Evolutionary conservation across 768 basidiomycete genomes (phyloP), one percentile per base, ranked within the genome.

Genomic region (Auriscalpium orientale): DNA sequence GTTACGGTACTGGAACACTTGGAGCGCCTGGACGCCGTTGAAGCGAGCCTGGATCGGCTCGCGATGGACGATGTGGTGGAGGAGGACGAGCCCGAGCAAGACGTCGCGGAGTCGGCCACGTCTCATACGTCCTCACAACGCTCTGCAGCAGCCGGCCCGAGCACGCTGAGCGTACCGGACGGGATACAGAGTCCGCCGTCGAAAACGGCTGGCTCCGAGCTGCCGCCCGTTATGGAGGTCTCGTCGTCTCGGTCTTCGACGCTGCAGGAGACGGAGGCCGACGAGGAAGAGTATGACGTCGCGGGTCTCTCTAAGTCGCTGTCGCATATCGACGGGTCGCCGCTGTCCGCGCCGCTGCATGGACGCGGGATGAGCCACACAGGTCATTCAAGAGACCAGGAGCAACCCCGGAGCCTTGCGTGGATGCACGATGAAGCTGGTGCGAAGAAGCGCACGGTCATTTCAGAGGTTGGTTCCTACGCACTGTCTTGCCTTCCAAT

Each of bases 1-100:
- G 90, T 93, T 22, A 86, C 83, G 10, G 85, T 93, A 49, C 76
- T 94, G 38, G 88, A 90, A 64, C 90, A 92, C 61, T 76, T 94
- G 61, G 91, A 94, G 65, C 82, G 88, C 47, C 70, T 94, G 47
- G 91, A 94, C 66, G 85, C 82, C 15, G 88, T 89, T 16, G 89
- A 91, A 61, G 87, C 88, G 8, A 83, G 87, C 59, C 67, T 91
- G 57, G 84, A 89, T 65, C 76, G 87, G 48, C 77, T 91, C n/a
- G 84, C 83, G 11, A 75, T 78, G 34, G 82, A 83, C 46, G 78
- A 81, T 35, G 78, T 72, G 4, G 68, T 73, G 34, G 78, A 78
- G 22, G 73, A 70, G 33, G 77, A 76, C 22, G 79, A 77, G 58
- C 28, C 28, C 28, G 58, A 61, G 51, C 28, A 54, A 33, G 53